phyloP scores from a whole-genome alignment of 306 rosid species.

The Malus sieversii region DNA sequence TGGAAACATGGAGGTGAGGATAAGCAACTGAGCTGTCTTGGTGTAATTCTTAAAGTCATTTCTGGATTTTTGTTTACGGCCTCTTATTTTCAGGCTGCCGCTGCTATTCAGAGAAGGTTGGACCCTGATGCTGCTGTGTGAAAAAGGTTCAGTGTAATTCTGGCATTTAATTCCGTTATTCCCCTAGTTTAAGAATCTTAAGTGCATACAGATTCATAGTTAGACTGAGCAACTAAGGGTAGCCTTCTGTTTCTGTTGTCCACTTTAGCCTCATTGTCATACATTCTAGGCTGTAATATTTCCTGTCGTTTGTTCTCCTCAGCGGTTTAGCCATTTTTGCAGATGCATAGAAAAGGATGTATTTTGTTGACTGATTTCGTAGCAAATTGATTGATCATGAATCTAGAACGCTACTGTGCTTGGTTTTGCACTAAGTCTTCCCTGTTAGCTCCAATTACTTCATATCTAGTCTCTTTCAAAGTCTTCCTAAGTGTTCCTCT shows the following conservation, averaged over 20 bases:
- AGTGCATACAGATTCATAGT: neutral
- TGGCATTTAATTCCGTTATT: neutral
- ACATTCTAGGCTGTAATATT: neutral
- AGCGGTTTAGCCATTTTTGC: neutral
- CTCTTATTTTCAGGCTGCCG: slow-evolving; percentile 63
- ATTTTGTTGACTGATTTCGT: neutral
- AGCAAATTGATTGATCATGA: neutral
- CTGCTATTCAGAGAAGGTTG: slow-evolving; percentile 93
- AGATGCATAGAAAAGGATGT: neutral
- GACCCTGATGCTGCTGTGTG: slow-evolving; percentile 79
- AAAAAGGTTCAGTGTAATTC: neutral
- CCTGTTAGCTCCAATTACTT: too few species aligned
- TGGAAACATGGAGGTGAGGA: slow-evolving; percentile 76
- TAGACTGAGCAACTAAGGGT: neutral
- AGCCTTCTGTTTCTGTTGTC: neutral
- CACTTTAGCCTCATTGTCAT: neutral
- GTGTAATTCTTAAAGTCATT: neutral
- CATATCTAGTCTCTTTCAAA: too few species aligned
- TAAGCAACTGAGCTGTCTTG: slow-evolving; percentile 1
- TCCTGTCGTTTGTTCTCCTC: neutral
- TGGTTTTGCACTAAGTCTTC: too few species aligned
- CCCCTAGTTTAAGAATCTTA: too few species aligned
- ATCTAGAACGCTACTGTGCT: too few species aligned
- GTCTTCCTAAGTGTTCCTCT: too few species aligned
- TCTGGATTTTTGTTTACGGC: slow-evolving; percentile 7